Conservation (phyloP, 306 rosid species). For the Carpinus viminea region DNA sequence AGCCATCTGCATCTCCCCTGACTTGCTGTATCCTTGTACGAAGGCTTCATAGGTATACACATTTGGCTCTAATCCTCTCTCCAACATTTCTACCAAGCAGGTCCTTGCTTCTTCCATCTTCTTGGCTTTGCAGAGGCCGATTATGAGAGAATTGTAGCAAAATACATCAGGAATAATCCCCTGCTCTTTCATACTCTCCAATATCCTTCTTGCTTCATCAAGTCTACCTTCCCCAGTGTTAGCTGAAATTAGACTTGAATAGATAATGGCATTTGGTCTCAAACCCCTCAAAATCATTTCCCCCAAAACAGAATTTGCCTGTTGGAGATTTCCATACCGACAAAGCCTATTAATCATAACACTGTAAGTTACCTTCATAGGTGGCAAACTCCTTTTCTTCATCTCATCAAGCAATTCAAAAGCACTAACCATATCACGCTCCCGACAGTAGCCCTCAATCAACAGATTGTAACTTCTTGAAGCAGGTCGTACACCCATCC, state of each 20-base stretch:
- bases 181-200: conserved; percentile 31
- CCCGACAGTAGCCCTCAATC: conserved; percentile 42
- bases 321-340: conserved; percentile 23
- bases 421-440: conserved; percentile 27
- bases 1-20: conserved; percentile 41
- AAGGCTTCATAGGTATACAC: conserved; percentile 48
- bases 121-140: conserved; percentile 39
- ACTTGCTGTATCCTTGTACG: conserved; percentile 32
- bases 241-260: conserved; percentile 34
- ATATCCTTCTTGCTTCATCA: conserved; percentile 34
- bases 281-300: conserved; percentile 32
- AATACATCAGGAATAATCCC: conserved; percentile 39
- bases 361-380: conserved; percentile 30
- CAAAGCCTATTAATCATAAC: conserved; percentile 40
- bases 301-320: conserved; percentile 30
- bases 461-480: conserved; percentile 26
- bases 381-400: conserved; percentile 37
- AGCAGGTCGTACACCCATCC: conserved; percentile 31
- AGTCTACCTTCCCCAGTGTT: conserved; percentile 28
- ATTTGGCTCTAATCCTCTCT: conserved; percentile 43
- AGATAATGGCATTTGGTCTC: conserved; percentile 36
- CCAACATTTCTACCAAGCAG: conserved; percentile 39
- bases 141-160: conserved; percentile 46
- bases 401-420: conserved; percentile 35
- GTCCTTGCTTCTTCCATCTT: conserved; percentile 35